Percentiles rank a stretch among this genome's conserved stretches.
phyloP scores from a whole-genome alignment of 2,329 filamentous ascomycete genomes.

The Ramichloridium luteum region DNA sequence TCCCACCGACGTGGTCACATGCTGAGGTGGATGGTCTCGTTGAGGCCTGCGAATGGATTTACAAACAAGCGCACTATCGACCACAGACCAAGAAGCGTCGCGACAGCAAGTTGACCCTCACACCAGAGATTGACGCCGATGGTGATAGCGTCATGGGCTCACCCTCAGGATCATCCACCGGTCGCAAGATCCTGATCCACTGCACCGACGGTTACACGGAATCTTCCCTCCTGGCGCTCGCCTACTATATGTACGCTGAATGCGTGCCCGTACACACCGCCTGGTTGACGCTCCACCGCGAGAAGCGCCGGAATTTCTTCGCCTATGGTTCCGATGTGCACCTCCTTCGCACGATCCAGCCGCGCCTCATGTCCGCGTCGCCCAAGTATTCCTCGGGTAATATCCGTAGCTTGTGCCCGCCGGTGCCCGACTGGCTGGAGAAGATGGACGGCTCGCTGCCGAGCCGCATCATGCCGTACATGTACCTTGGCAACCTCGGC shows the following conservation, averaged over 20 bases:
- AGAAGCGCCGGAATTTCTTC: constrained; percentile 83
- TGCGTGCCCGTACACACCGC: constrained; percentile 69
- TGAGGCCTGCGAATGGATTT: constrained; percentile 82
- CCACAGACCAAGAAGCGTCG: constrained; percentile 20
- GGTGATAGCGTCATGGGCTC: constrained; percentile 44
- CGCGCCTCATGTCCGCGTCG: constrained; percentile 60
- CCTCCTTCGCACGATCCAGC: constrained; percentile 63
- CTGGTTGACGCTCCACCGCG: constrained; percentile 74
- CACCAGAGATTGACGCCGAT: constrained; percentile 32
- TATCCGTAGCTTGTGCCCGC: constrained; percentile 39
- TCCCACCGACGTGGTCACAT: constrained; percentile 73
- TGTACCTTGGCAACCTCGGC: constrained; percentile 87
- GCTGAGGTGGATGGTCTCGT: constrained; percentile 73
- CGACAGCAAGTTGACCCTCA: constrained; percentile 31
- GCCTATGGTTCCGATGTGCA: constrained; percentile 85
- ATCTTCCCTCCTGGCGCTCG: constrained; percentile 73
- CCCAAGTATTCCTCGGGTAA: constrained; percentile 39
- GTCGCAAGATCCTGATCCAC: constrained; percentile 72
- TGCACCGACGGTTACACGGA: constrained; percentile 96
- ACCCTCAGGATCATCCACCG: constrained; percentile 15
- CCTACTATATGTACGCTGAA: constrained; percentile 88
- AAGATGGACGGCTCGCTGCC: constrained; percentile 83
- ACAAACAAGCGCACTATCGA: constrained; percentile 56
- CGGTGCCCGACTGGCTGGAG: constrained; percentile 68
- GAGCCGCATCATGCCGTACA: constrained; percentile 77